Evolutionary conservation across 495 filamentous ascomycete genomes (phyloP).

Genomic region (Saxispiralis lemnorum): DNA sequence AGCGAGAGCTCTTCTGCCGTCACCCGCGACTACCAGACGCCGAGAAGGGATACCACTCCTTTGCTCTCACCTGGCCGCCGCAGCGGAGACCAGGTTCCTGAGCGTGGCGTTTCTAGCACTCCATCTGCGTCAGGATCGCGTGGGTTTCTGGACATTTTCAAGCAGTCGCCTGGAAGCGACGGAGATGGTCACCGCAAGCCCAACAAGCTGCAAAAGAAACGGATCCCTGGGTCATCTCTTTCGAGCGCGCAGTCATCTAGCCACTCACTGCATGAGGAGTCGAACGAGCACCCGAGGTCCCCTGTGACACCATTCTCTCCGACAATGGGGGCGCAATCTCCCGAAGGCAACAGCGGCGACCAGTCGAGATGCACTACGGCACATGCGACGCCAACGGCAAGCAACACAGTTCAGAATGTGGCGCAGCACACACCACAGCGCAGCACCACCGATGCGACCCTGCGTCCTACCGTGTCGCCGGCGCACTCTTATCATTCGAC

Average conservation of each 20-base stretch:
- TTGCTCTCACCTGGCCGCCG: slow-evolving; percentile 7
- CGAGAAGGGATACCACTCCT: slow-evolving; percentile 13
- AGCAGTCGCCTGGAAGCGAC: slow-evolving; percentile 35
- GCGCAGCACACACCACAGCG: slow-evolving; percentile 5
- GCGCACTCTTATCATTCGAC: slow-evolving; percentile 20
- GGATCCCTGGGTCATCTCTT: slow-evolving; percentile 51
- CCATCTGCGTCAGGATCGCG: slow-evolving; percentile 7
- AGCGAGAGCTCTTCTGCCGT: slow-evolving; percentile 10
- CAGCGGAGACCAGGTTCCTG: slow-evolving; percentile 4
- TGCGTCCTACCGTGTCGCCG: slow-evolving; percentile 13
- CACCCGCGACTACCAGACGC: slow-evolving; percentile 10
- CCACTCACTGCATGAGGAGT: slow-evolving; percentile 37
- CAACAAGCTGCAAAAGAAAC: slow-evolving; percentile 75
- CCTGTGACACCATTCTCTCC: slow-evolving; percentile 4
- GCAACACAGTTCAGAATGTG: background rate
- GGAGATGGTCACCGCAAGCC: slow-evolving; percentile 47
- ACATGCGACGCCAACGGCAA: slow-evolving; percentile 24
- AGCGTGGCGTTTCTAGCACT: slow-evolving; percentile 12
- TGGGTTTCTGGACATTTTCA: slow-evolving; percentile 17
- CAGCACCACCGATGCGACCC: slow-evolving; percentile 3
- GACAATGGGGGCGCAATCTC: background rate
- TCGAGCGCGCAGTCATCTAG: slow-evolving; percentile 75
- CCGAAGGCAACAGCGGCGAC: background rate
- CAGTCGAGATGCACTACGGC: slow-evolving; percentile 14
- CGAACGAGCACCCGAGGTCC: background rate